Percentiles rank a stretch among this genome's conserved stretches.
Evolutionary conservation across 257 asterid genomes (phyloP).

Genomic region (Solanum habrochaites): DNA sequence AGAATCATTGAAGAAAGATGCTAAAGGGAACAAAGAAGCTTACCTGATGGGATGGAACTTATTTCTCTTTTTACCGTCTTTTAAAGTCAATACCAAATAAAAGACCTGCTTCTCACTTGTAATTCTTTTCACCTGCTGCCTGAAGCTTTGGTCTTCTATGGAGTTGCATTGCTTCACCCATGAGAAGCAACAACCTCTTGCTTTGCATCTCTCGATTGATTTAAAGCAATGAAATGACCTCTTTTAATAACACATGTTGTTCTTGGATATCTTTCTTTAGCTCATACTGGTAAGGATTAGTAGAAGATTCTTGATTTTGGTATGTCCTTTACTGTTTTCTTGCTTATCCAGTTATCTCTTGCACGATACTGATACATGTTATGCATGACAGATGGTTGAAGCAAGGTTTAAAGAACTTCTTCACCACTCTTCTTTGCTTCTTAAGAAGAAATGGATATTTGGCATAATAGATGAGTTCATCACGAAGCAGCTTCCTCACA

Average conservation of each 20-base stretch:
- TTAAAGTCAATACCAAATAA: neutral
- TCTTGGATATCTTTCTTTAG: neutral
- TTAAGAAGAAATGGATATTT: conserved; percentile 87
- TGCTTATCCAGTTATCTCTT: neutral
- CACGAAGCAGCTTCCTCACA: conserved; percentile 97
- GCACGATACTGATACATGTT: neutral
- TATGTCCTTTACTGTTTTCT: neutral
- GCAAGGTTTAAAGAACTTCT: conserved; percentile 64
- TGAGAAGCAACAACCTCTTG: neutral
- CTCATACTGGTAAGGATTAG: neutral
- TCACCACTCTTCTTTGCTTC: conserved; percentile 67
- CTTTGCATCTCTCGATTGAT: neutral
- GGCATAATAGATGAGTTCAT: conserved; percentile 87
- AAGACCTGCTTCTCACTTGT: neutral
- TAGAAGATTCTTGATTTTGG: neutral
- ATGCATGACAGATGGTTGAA: conserved; percentile 75
- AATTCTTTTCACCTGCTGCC: neutral
- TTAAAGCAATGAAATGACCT: neutral
- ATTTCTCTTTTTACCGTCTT: neutral
- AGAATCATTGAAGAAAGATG: neutral
- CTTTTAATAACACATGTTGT: neutral
- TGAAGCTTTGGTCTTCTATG: neutral
- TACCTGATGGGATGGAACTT: neutral
- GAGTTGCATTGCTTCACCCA: neutral
- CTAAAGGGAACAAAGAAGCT: neutral